A percentile compares a stretch with the other conserved stretches of the same genome.
Conservation (phyloP, 208 protist genomes). For the Crithidia acanthocephali region DNA sequence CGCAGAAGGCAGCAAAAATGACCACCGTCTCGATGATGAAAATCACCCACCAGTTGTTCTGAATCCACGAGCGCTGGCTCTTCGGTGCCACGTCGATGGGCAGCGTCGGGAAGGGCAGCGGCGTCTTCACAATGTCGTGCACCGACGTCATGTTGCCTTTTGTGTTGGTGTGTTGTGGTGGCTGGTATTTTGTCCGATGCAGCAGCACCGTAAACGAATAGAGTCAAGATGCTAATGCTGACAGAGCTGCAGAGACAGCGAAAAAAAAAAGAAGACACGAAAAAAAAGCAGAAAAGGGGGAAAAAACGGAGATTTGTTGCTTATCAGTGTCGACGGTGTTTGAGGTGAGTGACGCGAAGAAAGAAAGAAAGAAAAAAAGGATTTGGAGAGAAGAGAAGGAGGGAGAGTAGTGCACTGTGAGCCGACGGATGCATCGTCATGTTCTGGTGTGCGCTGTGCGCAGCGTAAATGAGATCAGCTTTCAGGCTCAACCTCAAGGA, state of each 20-base stretch:
- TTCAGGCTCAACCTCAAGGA: too few relatives aligned
- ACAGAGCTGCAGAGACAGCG: too few relatives aligned
- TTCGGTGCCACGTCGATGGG: conserved; percentile 22
- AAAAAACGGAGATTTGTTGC: too few relatives aligned
- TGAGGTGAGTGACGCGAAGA: not conserved
- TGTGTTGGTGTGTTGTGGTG: too few relatives aligned
- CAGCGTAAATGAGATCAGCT: too few relatives aligned
- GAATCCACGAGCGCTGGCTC: conserved; percentile 19
- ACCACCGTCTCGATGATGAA: conserved; percentile 36
- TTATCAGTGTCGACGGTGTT: too few relatives aligned
- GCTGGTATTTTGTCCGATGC: too few relatives aligned
- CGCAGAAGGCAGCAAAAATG: conserved; percentile 43
- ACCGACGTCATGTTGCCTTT: not conserved
- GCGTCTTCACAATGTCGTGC: conserved; percentile 41
- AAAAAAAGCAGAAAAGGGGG: not conserved
- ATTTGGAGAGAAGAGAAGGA: not conserved
- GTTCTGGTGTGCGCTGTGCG: too few relatives aligned
- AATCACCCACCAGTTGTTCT: conserved; percentile 44
- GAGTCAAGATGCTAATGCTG: too few relatives aligned
- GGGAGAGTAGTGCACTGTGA: not conserved
- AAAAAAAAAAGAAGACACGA: not conserved
- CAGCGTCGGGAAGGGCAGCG: conserved; percentile 52
- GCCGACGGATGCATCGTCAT: too few relatives aligned
- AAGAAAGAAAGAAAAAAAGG: not conserved
- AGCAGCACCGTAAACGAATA: too few relatives aligned